Conservation (phyloP, 345 rosid species). For the Eucalyptus paniculata region DNA sequence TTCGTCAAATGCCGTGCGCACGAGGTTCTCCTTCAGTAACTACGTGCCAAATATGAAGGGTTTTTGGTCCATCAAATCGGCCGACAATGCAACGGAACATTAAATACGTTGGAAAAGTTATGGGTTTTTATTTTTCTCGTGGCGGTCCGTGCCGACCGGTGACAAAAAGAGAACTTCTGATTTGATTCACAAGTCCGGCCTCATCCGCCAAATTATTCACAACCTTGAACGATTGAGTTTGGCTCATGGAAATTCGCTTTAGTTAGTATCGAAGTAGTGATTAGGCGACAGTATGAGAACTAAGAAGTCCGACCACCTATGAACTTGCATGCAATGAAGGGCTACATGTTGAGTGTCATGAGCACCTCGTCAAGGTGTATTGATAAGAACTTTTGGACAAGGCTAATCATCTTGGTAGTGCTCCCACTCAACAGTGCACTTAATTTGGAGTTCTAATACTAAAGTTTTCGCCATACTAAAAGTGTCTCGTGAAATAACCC, state of each 20-base stretch:
- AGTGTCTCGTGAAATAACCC: not conserved
- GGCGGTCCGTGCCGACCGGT: not conserved
- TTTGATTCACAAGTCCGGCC: not conserved
- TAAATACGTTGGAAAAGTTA: not conserved
- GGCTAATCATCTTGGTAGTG: not conserved
- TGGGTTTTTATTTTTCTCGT: not conserved
- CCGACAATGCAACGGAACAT: not conserved
- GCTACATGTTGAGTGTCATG: not conserved
- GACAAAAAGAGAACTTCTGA: not conserved
- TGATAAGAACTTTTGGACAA: not conserved
- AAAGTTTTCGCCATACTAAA: not conserved
- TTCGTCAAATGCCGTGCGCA: not conserved
- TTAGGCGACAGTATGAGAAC: not conserved
- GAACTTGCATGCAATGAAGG: not conserved
- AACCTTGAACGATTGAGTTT: not conserved
- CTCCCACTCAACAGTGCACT: not conserved
- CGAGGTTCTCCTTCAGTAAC: not conserved
- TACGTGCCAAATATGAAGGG: not conserved
- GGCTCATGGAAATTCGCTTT: not conserved
- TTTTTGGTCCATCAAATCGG: not conserved
- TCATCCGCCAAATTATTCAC: not conserved
- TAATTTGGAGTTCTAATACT: not conserved
- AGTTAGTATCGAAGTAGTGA: too few species aligned
- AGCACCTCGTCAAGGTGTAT: not conserved
- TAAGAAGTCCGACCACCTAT: not conserved